Evolutionary conservation across 345 rosid genomes (phyloP), one percentile per base, ranked within the genome.

Genomic region (Aquilaria malaccensis): DNA sequence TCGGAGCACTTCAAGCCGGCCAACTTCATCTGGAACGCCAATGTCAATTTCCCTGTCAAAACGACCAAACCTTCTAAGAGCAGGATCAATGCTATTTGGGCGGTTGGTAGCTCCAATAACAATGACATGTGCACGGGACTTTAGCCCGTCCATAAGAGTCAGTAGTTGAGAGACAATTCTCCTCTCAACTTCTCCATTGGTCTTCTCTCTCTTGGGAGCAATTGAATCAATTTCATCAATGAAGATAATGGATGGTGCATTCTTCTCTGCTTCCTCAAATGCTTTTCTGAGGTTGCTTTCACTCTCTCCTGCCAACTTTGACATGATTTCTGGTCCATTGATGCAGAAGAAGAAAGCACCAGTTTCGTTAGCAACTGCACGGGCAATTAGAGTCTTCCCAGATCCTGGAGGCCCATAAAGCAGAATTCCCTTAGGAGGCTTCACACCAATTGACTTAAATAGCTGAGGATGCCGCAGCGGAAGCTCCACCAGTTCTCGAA

Each of bases 71-170:
- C 98, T 83, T 67, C 97, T 84, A 72, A 89, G 74, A 61, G 98
- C 96, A 2, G 97, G 96, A 72, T 93, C 98, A 54, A 93, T 83
- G 69, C 97, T 89, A 67, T 89, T 93, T 57, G 98, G 98, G 11
- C 98, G 94, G 74, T 93, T 93, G n/a, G 98, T 93, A 68, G 98
- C 98, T 13, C 98, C 98, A 11, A 93, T 89, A 62, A 93, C 97
- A 60, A 93, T 89, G 58, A 89, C 91, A 81, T 93, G 96, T 0
- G 96, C 96, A 60, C 96, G 94, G 0, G 96, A 77, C 65, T 93
- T 89, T 6, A 89, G 75, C 30, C 98, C 98, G 69, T 93, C 98
- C 98, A 93, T 93, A 49, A 93, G 93, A 9, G 97, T 89, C 56
- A 93, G 77, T 29, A 93, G 86, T 74, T 93, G 98, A 56, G 98